Evolutionary conservation across 371 early-diverging fungal genomes (phyloP), one percentile per base, ranked within the genome.

Genomic region (Vairimorpha apis): DNA sequence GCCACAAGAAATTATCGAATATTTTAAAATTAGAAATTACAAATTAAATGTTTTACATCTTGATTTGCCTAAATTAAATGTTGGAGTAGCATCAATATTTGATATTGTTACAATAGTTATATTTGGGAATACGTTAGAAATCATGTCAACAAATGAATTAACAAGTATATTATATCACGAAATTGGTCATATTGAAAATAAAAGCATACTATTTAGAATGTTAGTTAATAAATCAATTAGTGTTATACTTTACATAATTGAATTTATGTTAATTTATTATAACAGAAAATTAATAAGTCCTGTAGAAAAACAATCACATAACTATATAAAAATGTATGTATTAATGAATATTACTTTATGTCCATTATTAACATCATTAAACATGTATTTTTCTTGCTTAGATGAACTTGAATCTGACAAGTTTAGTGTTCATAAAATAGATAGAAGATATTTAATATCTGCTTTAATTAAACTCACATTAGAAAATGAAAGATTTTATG

Each of bases 171-270:
- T 63, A 5, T 63, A 43, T 43, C 63, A 63, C 44, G 63, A 63
- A 25, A 63, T 63, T 32, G 63, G 63, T 16, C 63, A 63, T 63
- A 25, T 63, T 43, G 44, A 30, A 43, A 63, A 63, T 25, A 63
- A 63, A 21, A 63, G 63, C 44, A 13, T 63, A 8, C 18, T 63
- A 16, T 41, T 7, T 29, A 63, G 63, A 25, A 18, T 63, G 44
- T 18, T 63, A 27, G 35, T 63, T 2, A 2, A 7, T 43, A 63
- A 43, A 43, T 29, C 37, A 18, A 3, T 41, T 0, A 29, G 21
- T 41, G 27, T 63, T 18, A n/a, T 43, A 2, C 23, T 43, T n/a
- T 35, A 35, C 8, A 12, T 63, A 1, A 41, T 63, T 13, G 63
- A 63, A 43, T 25, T 63, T 13, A 21, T 63, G 14, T 14, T 63